These are phyloP conservation scores for Cephalotrichum gorgonifer DNA, from an alignment of 2,329 filamentous ascomycete species.

Conservation along the genomic window DNA sequence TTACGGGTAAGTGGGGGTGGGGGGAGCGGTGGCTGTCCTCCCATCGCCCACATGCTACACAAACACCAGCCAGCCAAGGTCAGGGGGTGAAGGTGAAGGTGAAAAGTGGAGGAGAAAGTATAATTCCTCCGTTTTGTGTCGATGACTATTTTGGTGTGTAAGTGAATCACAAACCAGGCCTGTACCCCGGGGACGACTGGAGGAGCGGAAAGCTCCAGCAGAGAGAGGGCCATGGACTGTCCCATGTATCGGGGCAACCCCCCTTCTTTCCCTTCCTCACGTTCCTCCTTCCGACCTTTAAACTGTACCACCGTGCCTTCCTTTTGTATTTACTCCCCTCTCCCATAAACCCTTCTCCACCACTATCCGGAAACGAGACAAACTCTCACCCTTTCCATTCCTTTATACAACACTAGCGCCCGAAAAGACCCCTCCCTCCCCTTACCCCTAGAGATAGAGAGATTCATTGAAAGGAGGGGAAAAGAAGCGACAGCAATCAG, in stretches of 20 bases:
- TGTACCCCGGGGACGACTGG: neutral
- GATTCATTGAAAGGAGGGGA: neutral
- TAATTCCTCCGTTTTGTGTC: neutral
- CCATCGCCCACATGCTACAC: neutral
- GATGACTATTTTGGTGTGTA: neutral
- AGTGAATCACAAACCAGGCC: neutral
- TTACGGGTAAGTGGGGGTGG: neutral
- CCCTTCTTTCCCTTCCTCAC: neutral
- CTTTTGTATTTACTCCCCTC: neutral
- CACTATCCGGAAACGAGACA: neutral
- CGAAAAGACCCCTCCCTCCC: neutral
- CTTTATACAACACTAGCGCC: neutral
- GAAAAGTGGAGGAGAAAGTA: too few species aligned
- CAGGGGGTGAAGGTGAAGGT: too few species aligned
- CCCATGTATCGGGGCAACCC: neutral
- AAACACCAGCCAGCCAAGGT: neutral
- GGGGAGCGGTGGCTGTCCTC: neutral
- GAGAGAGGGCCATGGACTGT: neutral
- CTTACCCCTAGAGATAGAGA: neutral
- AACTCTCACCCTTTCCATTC: neutral
- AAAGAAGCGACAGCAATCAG: neutral
- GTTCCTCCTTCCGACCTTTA: neutral
- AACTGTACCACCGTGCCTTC: neutral
- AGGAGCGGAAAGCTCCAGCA: neutral
- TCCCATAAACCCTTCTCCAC: neutral